These are phyloP conservation scores for Chlorella sp. DNA, from an alignment of 139 green algal species.

Conservation along the genomic window DNA sequence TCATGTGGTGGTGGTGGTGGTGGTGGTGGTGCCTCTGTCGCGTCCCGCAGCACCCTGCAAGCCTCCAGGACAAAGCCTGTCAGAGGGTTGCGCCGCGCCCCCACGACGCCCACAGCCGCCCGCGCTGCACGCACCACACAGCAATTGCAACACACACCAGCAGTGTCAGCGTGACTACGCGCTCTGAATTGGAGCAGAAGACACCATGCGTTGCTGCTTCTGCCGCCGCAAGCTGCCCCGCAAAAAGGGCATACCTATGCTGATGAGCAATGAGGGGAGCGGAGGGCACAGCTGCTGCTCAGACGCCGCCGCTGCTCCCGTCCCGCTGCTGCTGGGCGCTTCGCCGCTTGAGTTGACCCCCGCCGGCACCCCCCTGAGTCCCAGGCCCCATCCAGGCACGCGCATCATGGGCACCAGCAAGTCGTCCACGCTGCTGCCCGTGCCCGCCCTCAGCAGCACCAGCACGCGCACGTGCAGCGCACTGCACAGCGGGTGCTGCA, in stretches of 20 bases:
- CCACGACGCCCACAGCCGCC: conserved; percentile 12
- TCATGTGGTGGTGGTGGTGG: too few relatives aligned
- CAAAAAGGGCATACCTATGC: background rate
- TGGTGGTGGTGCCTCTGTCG: too few relatives aligned
- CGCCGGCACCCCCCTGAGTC: background rate
- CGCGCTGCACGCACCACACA: conserved; percentile 1
- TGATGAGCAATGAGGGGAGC: background rate
- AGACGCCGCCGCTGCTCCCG: conserved; percentile 2
- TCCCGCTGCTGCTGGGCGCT: too few relatives aligned
- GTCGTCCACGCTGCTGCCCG: conserved; percentile 14
- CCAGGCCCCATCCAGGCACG: background rate
- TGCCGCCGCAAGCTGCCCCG: too few relatives aligned
- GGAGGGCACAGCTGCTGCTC: background rate
- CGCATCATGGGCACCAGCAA: conserved; percentile 19
- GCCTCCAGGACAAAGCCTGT: conserved; percentile 26
- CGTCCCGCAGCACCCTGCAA: too few relatives aligned
- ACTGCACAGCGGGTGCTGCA: conserved; percentile 22
- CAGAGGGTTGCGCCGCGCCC: conserved; percentile 3
- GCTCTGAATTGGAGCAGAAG: too few relatives aligned
- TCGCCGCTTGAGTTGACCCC: too few relatives aligned
- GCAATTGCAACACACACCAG: too few relatives aligned
- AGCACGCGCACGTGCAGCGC: conserved; percentile 26
- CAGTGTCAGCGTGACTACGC: too few relatives aligned
- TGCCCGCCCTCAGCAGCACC: conserved; percentile 24
- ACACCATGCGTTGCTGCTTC: too few relatives aligned